A percentile compares a stretch with the other conserved stretches of the same genome.
These are phyloP conservation scores for Candida glucosophila DNA, from an alignment of 1,139 yeast species.

Conservation along the genomic window DNA sequence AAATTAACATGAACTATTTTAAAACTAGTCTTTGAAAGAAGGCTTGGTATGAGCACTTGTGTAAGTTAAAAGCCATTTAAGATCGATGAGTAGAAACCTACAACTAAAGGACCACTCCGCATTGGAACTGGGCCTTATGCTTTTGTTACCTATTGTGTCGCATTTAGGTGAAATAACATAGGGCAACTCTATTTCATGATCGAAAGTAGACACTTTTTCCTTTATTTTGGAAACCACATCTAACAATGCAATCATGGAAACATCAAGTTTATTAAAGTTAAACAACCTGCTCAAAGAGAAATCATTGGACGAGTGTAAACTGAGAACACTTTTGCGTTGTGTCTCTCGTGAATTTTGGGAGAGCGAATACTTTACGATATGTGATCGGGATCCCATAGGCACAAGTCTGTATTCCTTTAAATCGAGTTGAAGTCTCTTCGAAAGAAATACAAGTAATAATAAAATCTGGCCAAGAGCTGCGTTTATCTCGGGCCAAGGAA, in stretches of 20 bases:
- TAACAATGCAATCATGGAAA: slow-evolving; percentile 68
- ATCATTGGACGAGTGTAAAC: slow-evolving; percentile 58
- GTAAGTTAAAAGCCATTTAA: slow-evolving; percentile 47
- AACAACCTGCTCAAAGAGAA: slow-evolving; percentile 61
- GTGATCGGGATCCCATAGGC: slow-evolving; percentile 83
- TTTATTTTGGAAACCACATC: slow-evolving; percentile 57
- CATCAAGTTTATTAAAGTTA: slow-evolving; percentile 63
- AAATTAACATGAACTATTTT: too few species aligned
- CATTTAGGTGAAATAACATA: slow-evolving; percentile 40
- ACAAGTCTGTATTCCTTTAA: slow-evolving; percentile 55
- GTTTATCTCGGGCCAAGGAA: slow-evolving; percentile 88
- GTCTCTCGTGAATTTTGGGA: slow-evolving; percentile 3
- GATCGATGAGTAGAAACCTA: slow-evolving; percentile 66
- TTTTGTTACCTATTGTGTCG: slow-evolving; percentile 72
- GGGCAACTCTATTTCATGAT: slow-evolving; percentile 61
- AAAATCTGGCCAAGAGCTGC: slow-evolving; percentile 88
- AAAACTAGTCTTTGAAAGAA: slow-evolving; percentile 1
- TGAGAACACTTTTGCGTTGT: slow-evolving; percentile 22
- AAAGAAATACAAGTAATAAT: slow-evolving; percentile 57
- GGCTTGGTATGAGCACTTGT: slow-evolving; percentile 22
- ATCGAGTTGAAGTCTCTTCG: slow-evolving; percentile 46
- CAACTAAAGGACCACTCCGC: slow-evolving; percentile 91
- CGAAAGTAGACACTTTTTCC: slow-evolving; percentile 34
- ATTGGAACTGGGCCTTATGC: slow-evolving; percentile 65
- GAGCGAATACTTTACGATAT: slow-evolving; percentile 47